phyloP scores from a whole-genome alignment of 257 asterid species.

The Fraxinus anomala region DNA sequence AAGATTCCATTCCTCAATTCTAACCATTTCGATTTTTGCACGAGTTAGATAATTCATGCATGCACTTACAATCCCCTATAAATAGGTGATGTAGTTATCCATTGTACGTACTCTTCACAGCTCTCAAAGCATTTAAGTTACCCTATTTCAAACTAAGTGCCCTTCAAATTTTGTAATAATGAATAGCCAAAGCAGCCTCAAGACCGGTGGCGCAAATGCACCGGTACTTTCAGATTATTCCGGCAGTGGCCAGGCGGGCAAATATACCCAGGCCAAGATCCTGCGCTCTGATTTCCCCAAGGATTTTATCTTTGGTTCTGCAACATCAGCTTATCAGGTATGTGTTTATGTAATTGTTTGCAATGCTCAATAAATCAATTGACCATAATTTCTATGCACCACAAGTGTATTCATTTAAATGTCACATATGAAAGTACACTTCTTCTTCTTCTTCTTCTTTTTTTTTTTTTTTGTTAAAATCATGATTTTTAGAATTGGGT shows the following conservation, averaged over 20 bases:
- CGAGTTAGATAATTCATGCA: not conserved
- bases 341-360: not conserved
- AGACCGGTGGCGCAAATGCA: not conserved
- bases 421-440: too few species aligned
- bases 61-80: not conserved
- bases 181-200: not conserved
- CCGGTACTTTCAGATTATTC: not conserved
- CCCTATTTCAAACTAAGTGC: not conserved
- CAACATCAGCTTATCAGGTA: conserved; percentile 29
- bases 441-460: too few species aligned
- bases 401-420: too few species aligned
- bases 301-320: conserved; percentile 19
- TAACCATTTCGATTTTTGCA: too few species aligned
- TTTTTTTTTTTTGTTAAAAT: too few species aligned
- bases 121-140: not conserved
- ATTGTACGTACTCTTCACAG: not conserved
- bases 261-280: not conserved
- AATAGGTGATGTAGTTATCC: not conserved
- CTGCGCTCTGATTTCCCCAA: conserved; percentile 21
- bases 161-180: not conserved
- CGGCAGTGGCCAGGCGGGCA: not conserved
- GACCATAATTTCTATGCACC: too few species aligned
- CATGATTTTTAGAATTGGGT: too few species aligned
- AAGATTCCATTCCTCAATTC: too few species aligned
- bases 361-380: not conserved